Conservation (phyloP, 2,329 filamentous ascomycete genomes). For the Amesomyces nigricolor region DNA sequence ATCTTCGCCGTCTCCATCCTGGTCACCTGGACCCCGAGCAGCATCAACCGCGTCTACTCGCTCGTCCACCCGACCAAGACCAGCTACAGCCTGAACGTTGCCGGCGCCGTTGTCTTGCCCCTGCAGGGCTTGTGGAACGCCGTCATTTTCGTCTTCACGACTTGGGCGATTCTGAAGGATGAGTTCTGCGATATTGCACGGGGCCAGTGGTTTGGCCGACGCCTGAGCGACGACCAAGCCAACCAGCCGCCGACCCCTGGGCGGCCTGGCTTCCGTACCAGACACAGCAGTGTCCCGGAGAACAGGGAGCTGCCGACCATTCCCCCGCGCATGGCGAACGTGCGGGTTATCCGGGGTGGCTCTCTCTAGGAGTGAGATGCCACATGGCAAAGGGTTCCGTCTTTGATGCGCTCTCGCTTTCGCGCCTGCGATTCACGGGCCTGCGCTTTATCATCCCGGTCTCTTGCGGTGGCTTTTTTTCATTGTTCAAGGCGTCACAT, state of each 20-base stretch:
- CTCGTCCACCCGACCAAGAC: constrained; percentile 49
- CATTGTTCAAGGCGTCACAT: too few species aligned
- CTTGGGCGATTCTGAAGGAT: constrained; percentile 36
- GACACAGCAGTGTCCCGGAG: neutral
- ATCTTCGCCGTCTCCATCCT: constrained; percentile 56
- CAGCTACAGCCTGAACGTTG: constrained; percentile 62
- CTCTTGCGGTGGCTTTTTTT: too few species aligned
- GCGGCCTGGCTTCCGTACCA: neutral
- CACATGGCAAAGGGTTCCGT: neutral
- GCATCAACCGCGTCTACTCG: constrained; percentile 67
- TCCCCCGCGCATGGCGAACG: constrained; percentile 5
- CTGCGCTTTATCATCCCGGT: too few species aligned
- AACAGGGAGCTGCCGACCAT: neutral
- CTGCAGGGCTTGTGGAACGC: constrained; percentile 78
- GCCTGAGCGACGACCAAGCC: neutral
- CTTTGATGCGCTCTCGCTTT: too few species aligned
- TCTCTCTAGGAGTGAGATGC: constrained; percentile 13
- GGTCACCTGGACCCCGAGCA: constrained; percentile 61
- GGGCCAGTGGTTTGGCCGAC: neutral
- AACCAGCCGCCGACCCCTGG: neutral
- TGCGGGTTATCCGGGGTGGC: constrained; percentile 23
- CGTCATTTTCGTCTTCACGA: constrained; percentile 68
- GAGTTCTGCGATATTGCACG: constrained; percentile 20
- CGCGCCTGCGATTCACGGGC: too few species aligned
- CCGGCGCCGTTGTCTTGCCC: constrained; percentile 65